Percentiles rank a stretch among this genome's conserved stretches.
Conservation (phyloP, 2,329 filamentous ascomycete species). For the Zymoseptoria tritici region DNA sequence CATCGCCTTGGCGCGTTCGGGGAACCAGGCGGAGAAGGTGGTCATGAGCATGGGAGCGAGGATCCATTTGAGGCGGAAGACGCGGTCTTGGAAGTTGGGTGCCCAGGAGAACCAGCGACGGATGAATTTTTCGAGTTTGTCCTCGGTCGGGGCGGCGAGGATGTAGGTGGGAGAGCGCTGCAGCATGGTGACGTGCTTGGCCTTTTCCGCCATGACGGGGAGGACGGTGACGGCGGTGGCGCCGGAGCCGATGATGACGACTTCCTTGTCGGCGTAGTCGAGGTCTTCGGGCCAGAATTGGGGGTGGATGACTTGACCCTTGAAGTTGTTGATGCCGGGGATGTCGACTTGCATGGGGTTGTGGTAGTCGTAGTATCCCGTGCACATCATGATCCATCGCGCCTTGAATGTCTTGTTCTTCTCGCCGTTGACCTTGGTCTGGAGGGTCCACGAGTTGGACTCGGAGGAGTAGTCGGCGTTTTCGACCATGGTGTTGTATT, state of each 20-base stretch:
- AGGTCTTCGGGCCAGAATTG: slow-evolving; percentile 69
- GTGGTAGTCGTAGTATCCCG: slow-evolving; percentile 69
- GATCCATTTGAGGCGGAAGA: slow-evolving; percentile 32
- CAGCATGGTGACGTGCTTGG: slow-evolving; percentile 65
- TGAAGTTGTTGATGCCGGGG: slow-evolving; percentile 60
- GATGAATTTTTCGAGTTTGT: slow-evolving; percentile 21
- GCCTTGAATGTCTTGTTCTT: slow-evolving; percentile 32
- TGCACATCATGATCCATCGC: slow-evolving; percentile 52
- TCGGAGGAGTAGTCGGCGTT: slow-evolving; percentile 39
- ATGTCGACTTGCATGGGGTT: slow-evolving; percentile 54
- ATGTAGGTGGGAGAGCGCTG: slow-evolving; percentile 68
- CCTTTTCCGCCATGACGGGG: slow-evolving; percentile 59
- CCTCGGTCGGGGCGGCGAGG: slow-evolving; percentile 23
- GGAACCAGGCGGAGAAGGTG: slow-evolving; percentile 28
- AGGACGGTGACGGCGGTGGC: slow-evolving; percentile 74
- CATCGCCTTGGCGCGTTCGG: slow-evolving; percentile 22
- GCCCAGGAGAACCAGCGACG: slow-evolving; percentile 19
- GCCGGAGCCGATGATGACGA: slow-evolving; percentile 68
- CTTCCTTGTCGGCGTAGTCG: slow-evolving; percentile 57
- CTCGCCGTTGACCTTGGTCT: slow-evolving; percentile 32
- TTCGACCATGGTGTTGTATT: slow-evolving; percentile 37
- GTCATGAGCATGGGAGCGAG: slow-evolving; percentile 29
- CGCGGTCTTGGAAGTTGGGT: slow-evolving; percentile 20
- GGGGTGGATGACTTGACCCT: slow-evolving; percentile 57
- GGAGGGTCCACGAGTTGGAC: slow-evolving; percentile 42